Base-by-base conservation (phyloP, 495 filamentous ascomycete genomes). In the Copromyces sp. region DNA sequence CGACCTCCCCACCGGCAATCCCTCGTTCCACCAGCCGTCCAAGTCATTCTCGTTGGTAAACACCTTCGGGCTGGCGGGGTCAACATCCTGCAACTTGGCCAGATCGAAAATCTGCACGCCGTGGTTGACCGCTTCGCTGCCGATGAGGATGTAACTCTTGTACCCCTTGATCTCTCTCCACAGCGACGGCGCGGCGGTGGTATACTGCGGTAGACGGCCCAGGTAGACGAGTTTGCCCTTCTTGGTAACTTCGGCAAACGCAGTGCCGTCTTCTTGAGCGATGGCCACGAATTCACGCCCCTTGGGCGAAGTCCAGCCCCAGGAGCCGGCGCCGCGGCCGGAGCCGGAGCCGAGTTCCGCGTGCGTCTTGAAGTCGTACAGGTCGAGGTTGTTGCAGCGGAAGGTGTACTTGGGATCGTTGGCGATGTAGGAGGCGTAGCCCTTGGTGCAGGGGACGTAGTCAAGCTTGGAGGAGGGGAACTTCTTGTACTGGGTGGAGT, bases 231-330 rank as follows among this genome's bases (percentile, higher is more conserved):
- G 76, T 68, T 84, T 83, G n/a, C 88, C 88, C 45, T 79, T 77
- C 17, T 78, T 38, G 70, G 77, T 82, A 74, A 89, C 82, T 76
- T 89, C 87, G 24, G 84, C 84, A 72, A 90, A 89, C 1, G 88
- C 84, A 1, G 88, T 77, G 17, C 87, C 88, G 70, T 89, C 88
- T 38, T 81, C 81, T 73, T 90, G 88, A 2, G 83, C 87, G 47
- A 90, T 83, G 40, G 85, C 87, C 37, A 87, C 81, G 76, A 90
- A 86, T 72, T 90, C 88, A 14, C 87, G 84, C n/a, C 86, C 88
- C n/a, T 83, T 80, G 0, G 76, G 74, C 9, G 84, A 86, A 1
- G 88, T 89, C 88, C 88, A 89, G 1, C 87, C 88, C 83, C 82
- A 85, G 0, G 82, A 83, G 7, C 79, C 80, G n/a, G 83, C 77